Evolutionary conservation across 805 yeast genomes (phyloP).

Genomic region (Soucietia sequanensis): DNA sequence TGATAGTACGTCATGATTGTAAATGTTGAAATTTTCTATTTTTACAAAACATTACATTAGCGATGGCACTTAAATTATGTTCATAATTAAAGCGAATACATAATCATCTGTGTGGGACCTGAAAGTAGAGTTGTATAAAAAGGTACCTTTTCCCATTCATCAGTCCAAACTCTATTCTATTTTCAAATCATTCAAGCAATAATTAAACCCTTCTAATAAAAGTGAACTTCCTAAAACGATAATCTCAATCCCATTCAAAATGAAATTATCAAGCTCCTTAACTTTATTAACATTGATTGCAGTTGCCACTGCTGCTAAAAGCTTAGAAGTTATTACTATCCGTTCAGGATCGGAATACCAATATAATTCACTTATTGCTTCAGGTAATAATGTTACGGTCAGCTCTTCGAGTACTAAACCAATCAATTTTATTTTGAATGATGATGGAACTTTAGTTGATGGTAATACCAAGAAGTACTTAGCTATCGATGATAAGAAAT

Average conservation of each 20-base stretch:
- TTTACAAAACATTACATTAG: no score
- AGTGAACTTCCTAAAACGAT: no score
- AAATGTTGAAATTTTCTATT: no score
- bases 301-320: slow-evolving; percentile 22
- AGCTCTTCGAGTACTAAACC: slow-evolving; percentile 12
- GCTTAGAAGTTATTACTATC: slow-evolving; percentile 18
- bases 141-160: no score
- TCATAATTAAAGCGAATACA: no score
- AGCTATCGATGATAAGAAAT: not conserved
- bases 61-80: no score
- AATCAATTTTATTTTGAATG: slow-evolving; percentile 18
- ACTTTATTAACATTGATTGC: slow-evolving; percentile 19
- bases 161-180: no score
- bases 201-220: no score
- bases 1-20: no score
- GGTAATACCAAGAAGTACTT: slow-evolving; percentile 7
- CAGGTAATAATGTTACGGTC: slow-evolving; percentile 5
- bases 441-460: slow-evolving; percentile 22
- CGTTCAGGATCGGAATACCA: slow-evolving; percentile 27
- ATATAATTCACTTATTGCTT: slow-evolving; percentile 9
- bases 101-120: no score
- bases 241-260: not conserved
- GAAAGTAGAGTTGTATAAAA: no score
- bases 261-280: slow-evolving; percentile 9
- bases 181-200: no score